These are phyloP conservation scores for Colletotrichum tropicicola DNA, from an alignment of 2,329 filamentous ascomycete genomes.

Conservation along the genomic window DNA sequence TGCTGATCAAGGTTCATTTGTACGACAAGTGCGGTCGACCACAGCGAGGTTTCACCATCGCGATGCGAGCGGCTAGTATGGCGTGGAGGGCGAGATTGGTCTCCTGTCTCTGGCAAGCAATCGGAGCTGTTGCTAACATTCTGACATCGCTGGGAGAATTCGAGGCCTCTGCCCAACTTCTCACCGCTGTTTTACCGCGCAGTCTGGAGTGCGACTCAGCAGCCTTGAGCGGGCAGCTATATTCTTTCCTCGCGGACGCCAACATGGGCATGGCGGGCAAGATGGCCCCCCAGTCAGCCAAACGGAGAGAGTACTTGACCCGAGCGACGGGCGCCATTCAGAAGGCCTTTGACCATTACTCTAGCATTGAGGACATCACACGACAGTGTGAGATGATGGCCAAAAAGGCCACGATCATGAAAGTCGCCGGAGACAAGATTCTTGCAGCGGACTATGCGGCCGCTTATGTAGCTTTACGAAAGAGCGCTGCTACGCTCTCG, in stretches of 20 bases:
- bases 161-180: constrained; percentile 68
- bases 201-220: constrained; percentile 76
- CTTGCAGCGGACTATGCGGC: constrained; percentile 74
- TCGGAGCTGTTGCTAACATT: constrained; percentile 73
- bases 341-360: constrained; percentile 70
- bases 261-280: constrained; percentile 79
- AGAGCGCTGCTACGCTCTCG: constrained; percentile 32
- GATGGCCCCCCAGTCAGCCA: constrained; percentile 49
- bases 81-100: constrained; percentile 76
- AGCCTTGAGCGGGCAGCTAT: constrained; percentile 71
- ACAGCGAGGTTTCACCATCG: constrained; percentile 79
- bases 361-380: constrained; percentile 71
- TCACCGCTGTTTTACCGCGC: constrained; percentile 77
- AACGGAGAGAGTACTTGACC: constrained; percentile 64
- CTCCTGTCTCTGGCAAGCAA: constrained; percentile 76
- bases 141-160: constrained; percentile 78
- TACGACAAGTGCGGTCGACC: constrained; percentile 74
- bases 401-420: constrained; percentile 83
- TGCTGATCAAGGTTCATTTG: constrained; percentile 77
- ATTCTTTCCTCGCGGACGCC: constrained; percentile 77
- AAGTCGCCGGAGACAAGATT: constrained; percentile 70
- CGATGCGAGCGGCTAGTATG: constrained; percentile 77
- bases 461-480: constrained; percentile 68
- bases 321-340: constrained; percentile 69
- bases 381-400: constrained; percentile 82